phyloP scores from a whole-genome alignment of 2,329 filamentous ascomycete species.

The Dichotomopilus funicola region DNA sequence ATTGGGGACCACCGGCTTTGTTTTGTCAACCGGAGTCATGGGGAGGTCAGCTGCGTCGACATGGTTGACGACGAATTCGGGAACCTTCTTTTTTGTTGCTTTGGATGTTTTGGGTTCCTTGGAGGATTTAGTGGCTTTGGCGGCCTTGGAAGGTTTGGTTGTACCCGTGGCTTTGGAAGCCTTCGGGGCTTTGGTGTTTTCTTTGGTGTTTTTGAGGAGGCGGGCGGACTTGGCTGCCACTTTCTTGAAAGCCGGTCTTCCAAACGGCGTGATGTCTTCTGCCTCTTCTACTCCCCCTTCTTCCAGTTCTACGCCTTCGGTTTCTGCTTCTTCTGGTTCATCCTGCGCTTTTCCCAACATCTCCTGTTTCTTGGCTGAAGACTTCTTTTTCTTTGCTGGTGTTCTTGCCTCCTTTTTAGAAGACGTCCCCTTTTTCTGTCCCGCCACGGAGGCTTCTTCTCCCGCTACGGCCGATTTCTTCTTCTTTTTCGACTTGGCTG shows the following conservation, averaged over 20 bases:
- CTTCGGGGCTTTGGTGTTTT: background rate
- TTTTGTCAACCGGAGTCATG: conserved; percentile 29
- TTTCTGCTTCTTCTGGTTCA: too few relatives aligned
- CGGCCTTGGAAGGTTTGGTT: background rate
- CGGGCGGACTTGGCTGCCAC: background rate
- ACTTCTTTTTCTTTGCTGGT: too few relatives aligned
- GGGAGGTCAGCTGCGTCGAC: conserved; percentile 26
- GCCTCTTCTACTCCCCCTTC: background rate
- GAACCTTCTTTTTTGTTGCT: background rate
- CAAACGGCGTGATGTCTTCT: too few relatives aligned
- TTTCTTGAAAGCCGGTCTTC: background rate
- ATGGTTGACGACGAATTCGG: background rate
- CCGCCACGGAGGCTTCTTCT: too few relatives aligned
- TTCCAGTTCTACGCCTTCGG: too few relatives aligned
- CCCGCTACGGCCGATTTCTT: too few relatives aligned
- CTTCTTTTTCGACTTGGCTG: too few relatives aligned
- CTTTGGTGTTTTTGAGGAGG: background rate
- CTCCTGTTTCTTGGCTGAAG: too few relatives aligned
- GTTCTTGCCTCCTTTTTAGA: too few relatives aligned
- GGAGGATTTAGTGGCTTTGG: background rate
- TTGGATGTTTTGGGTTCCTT: background rate
- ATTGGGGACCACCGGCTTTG: conserved; percentile 44
- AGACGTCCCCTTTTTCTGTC: too few relatives aligned
- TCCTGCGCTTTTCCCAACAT: too few relatives aligned
- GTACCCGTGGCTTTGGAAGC: background rate